phyloP scores from a whole-genome alignment of 164 flowering plant genomes.

The Magnolia sinica region DNA sequence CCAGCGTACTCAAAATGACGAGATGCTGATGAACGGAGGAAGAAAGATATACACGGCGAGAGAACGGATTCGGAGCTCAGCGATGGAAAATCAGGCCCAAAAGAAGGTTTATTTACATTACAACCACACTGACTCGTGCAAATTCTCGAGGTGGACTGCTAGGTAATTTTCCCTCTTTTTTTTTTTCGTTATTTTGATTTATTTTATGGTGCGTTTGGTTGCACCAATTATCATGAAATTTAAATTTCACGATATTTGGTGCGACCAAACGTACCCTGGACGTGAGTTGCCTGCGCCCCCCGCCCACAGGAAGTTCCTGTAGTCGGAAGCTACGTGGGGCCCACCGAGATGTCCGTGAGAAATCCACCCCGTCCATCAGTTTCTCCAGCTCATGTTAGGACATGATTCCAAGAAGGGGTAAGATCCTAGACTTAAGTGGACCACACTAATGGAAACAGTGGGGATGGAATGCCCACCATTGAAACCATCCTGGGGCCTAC shows the following conservation, averaged over 20 bases:
- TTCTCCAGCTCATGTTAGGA: too few relatives aligned
- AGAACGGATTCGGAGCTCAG: background rate
- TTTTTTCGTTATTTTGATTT: background rate
- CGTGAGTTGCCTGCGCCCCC: background rate
- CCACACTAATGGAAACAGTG: too few relatives aligned
- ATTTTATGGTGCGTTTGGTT: background rate
- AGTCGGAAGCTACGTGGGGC: too few relatives aligned
- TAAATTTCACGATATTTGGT: background rate
- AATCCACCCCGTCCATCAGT: too few relatives aligned
- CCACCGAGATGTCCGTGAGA: too few relatives aligned
- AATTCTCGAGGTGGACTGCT: constrained; percentile 54
- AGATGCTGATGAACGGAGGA: constrained; percentile 13
- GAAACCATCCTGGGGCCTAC: too few relatives aligned
- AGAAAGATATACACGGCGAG: constrained; percentile 1
- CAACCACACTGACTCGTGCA: constrained; percentile 63
- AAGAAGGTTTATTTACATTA: constrained; percentile 45
- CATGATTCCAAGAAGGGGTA: too few relatives aligned
- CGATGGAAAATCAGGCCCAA: constrained; percentile 22
- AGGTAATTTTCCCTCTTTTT: constrained; percentile 23
- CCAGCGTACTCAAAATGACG: background rate
- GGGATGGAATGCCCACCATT: too few relatives aligned
- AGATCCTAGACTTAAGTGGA: too few relatives aligned
- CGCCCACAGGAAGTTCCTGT: too few relatives aligned
- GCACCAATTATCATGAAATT: background rate
- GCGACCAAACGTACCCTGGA: background rate